A percentile compares a stretch with the other conserved stretches of the same genome.
Evolutionary conservation across 768 basidiomycete species (phyloP).

Genomic region (Mycena galopus): DNA sequence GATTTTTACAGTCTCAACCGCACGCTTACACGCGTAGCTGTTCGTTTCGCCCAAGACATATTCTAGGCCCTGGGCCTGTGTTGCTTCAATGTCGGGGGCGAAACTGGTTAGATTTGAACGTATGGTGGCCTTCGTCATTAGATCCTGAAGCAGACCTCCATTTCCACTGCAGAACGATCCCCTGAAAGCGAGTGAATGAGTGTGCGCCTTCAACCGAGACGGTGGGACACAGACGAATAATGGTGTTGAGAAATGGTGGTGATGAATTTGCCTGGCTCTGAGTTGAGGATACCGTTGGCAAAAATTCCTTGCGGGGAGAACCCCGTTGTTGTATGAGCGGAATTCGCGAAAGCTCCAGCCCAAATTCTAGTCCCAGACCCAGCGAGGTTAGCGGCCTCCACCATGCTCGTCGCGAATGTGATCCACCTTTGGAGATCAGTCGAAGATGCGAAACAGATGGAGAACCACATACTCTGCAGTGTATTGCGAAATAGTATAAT

Average conservation of each 20-base stretch:
- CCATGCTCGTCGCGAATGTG: slow-evolving; percentile 63
- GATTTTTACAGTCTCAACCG: not conserved
- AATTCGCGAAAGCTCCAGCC: slow-evolving; percentile 63
- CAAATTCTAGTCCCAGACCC: slow-evolving; percentile 60
- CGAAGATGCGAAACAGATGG: slow-evolving; percentile 2
- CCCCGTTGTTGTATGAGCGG: slow-evolving; percentile 58
- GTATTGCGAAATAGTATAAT: slow-evolving; percentile 60
- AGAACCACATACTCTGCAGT: slow-evolving; percentile 59
- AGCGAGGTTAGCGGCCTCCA: slow-evolving; percentile 52
- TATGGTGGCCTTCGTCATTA: slow-evolving; percentile 74
- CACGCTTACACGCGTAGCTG: slow-evolving; percentile 54
- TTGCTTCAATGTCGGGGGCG: slow-evolving; percentile 66
- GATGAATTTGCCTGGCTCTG: slow-evolving; percentile 63
- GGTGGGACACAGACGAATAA: slow-evolving; percentile 42
- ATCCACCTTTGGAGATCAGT: slow-evolving; percentile 59
- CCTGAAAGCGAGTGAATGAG: slow-evolving; percentile 51
- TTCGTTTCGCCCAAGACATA: slow-evolving; percentile 78
- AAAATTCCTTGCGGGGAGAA: slow-evolving; percentile 77
- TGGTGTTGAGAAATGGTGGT: slow-evolving; percentile 70
- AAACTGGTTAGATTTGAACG: slow-evolving; percentile 69
- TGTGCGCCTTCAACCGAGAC: slow-evolving; percentile 45
- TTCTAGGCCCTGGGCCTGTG: slow-evolving; percentile 57
- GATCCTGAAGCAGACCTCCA: slow-evolving; percentile 66
- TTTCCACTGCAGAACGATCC: slow-evolving; percentile 73
- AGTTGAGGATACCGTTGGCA: slow-evolving; percentile 61